A percentile compares a stretch with the other conserved stretches of the same genome.
Evolutionary conservation across 2,329 filamentous ascomycete genomes (phyloP).

Genomic region (Botrytis aclada): DNA sequence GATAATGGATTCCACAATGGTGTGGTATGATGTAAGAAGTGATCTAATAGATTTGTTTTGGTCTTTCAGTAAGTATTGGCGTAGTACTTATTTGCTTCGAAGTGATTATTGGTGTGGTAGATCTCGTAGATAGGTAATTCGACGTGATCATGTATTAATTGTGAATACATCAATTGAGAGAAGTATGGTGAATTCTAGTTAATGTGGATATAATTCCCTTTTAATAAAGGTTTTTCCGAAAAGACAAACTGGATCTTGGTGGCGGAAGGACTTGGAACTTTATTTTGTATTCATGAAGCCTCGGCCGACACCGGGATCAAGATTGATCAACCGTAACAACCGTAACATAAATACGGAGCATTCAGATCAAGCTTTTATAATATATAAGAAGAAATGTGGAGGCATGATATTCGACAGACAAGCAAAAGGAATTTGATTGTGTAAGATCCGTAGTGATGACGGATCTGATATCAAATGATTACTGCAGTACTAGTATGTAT

Average conservation of each 20-base stretch:
- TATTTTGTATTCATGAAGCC: not conserved
- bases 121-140: not conserved
- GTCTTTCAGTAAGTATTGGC: no score
- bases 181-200: not conserved
- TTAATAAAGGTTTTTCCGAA: not conserved
- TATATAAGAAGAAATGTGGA: not conserved
- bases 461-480: not conserved
- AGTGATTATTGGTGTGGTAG: not conserved
- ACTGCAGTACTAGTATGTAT: not conserved
- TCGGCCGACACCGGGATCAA: constrained; percentile 7
- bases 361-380: not conserved
- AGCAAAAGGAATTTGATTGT: not conserved
- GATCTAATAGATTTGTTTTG: not conserved
- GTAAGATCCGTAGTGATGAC: not conserved
- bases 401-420: not conserved
- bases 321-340: not conserved
- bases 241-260: not conserved
- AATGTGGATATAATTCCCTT: not conserved
- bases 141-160: not conserved
- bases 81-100: not conserved
- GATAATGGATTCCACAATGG: not conserved
- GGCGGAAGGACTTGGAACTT: not conserved
- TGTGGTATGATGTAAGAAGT: constrained; percentile 8
- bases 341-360: not conserved
- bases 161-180: not conserved